Evolutionary conservation across 495 filamentous ascomycete genomes (phyloP), one percentile per base, ranked within the genome.

Genomic region (Platismatia glauca): DNA sequence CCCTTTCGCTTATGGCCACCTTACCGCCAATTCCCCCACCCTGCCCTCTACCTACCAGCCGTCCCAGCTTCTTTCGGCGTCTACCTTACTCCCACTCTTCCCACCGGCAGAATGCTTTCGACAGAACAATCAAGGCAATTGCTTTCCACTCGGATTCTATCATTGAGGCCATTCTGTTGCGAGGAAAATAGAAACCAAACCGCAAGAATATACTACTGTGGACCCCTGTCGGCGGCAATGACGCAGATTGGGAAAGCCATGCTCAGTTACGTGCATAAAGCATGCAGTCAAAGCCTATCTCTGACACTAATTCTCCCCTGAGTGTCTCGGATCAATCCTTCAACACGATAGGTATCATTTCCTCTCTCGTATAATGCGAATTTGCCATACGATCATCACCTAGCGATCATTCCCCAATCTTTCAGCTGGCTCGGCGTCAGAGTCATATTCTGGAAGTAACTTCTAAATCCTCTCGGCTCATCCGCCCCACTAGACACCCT

Each of bases 371-470:
- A n/a, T n/a, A n/a, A n/a, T n/a, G n/a, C n/a, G n/a, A n/a, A n/a
- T n/a, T n/a, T n/a, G n/a, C n/a, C n/a, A n/a, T n/a, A n/a, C n/a
- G n/a, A n/a, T n/a, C n/a, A n/a, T n/a, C n/a, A n/a, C n/a, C n/a
- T n/a, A n/a, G n/a, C 11, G 35, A 5, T 11, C 35, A 37, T 5
- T 16, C 31, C 34, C 12, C 18, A 46, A 52, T 31, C 43, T 35
- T 62, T 33, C 52, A 56, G 24, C 18, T 3, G 55, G 39, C 53
- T 62, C 27, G 24, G 43, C 57, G 60, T 62, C 27, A 34, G 43
- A 62, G 60, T 62, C 60, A 62, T 62, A 35, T 27, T 34, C 13
- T n/a, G n/a, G n/a, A n/a, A n/a, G n/a, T n/a, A n/a, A n/a, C 50
- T 29, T 29, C 34, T 9, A 35, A 9, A 35, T n/a, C 16, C 57